These are phyloP conservation scores for Musa troglodytarum DNA, from an alignment of 176 grass and related monocot species.

Conservation along the genomic window DNA sequence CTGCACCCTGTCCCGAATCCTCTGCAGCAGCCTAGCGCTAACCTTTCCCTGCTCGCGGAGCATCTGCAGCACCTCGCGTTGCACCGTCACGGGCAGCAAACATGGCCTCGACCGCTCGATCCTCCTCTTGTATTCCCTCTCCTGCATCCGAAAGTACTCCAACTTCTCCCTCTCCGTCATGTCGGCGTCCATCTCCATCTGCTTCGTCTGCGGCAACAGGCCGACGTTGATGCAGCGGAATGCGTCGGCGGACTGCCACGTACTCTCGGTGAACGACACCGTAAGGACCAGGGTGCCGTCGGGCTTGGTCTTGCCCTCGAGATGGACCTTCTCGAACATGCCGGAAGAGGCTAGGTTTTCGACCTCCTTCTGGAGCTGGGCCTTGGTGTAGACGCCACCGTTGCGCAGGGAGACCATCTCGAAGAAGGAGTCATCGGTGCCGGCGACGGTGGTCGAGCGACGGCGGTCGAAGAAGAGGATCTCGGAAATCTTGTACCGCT, in stretches of 20 bases:
- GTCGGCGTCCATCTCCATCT: slow-evolving; percentile 70
- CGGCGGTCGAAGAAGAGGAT: slow-evolving; percentile 63
- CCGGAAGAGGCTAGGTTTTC: slow-evolving; percentile 80
- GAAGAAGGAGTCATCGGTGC: slow-evolving; percentile 84
- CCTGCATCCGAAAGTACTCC: slow-evolving; percentile 73
- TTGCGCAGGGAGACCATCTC: slow-evolving; percentile 85
- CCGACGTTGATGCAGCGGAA: slow-evolving; percentile 98
- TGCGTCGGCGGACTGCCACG: slow-evolving; percentile 67
- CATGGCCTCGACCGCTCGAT: slow-evolving; percentile 56
- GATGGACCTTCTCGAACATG: slow-evolving; percentile 89
- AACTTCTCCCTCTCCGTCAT: slow-evolving; percentile 93
- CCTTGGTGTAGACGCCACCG: slow-evolving; percentile 90
- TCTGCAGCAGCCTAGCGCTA: slow-evolving; percentile 77
- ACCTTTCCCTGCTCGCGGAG: slow-evolving; percentile 66
- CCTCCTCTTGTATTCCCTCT: slow-evolving; percentile 74
- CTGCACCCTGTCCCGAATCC: slow-evolving; percentile 85
- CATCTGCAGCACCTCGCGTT: slow-evolving; percentile 66
- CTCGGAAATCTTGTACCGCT: slow-evolving; percentile 87
- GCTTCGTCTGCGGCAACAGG: slow-evolving; percentile 66
- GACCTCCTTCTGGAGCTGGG: slow-evolving; percentile 77
- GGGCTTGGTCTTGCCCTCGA: slow-evolving; percentile 83
- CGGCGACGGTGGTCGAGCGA: slow-evolving; percentile 31
- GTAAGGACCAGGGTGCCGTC: slow-evolving; percentile 78
- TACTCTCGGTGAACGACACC: slow-evolving; percentile 67
- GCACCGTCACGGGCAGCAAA: slow-evolving; percentile 49